Percentiles rank a stretch among this genome's conserved stretches.
Conservation (phyloP, 176 grass and related monocot genomes). For the Puya raimondii region DNA sequence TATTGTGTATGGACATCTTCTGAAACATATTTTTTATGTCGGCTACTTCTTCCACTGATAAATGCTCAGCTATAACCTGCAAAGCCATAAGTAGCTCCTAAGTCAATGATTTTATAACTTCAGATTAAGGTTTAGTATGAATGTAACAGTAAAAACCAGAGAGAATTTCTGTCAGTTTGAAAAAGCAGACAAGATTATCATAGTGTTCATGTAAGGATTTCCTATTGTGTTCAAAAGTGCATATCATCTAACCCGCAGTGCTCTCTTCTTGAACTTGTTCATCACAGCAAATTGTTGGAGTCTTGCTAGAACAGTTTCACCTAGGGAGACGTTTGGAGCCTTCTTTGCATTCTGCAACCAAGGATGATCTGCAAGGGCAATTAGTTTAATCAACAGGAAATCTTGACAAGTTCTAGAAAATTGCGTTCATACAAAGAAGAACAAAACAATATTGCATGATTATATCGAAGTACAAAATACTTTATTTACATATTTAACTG, state of each 20-base stretch:
- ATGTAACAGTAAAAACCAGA: too few relatives aligned
- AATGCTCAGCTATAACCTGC: conserved; percentile 78
- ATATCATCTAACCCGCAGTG: conserved; percentile 51
- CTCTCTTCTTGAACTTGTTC: conserved; percentile 99
- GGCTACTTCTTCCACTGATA: conserved; percentile 84
- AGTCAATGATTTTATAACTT: too few relatives aligned
- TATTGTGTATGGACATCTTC: conserved; percentile 55
- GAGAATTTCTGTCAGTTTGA: too few relatives aligned
- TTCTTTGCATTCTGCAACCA: conserved; percentile 86
- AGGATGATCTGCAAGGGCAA: conserved; percentile 62
- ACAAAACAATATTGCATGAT: not conserved
- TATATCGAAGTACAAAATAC: too few relatives aligned
- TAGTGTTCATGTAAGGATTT: conserved; percentile 1
- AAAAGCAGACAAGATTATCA: too few relatives aligned
- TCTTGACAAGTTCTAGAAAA: not conserved
- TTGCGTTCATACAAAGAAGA: not conserved
- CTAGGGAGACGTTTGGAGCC: conserved; percentile 74
- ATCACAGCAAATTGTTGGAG: conserved; percentile 93
- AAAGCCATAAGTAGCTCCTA: conserved; percentile 9
- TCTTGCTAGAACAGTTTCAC: conserved; percentile 65
- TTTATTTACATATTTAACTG: too few relatives aligned
- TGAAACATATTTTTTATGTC: conserved; percentile 79
- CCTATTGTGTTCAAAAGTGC: not conserved
- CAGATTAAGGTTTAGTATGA: too few relatives aligned
- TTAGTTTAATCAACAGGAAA: conserved; percentile 10